These are phyloP conservation scores for Colletotrichum australisinense DNA, from an alignment of 2,329 filamentous ascomycete species.

Conservation along the genomic window DNA sequence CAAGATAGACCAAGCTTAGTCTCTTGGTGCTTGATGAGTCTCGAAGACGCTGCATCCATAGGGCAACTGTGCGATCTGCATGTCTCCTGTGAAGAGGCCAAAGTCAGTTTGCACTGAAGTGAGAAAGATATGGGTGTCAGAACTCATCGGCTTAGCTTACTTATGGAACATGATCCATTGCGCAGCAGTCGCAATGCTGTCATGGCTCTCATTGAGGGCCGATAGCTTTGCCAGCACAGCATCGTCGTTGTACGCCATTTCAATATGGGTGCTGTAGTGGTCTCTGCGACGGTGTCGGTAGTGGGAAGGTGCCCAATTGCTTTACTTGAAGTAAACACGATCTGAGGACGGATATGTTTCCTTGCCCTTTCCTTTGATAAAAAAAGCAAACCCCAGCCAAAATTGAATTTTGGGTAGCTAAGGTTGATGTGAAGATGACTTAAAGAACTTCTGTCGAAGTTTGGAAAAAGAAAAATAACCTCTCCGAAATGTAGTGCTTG, in stretches of 20 bases:
- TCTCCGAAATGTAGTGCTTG: neutral
- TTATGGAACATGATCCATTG: slow-evolving; percentile 99
- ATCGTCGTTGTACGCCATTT: slow-evolving; percentile 96
- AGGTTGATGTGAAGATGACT: neutral
- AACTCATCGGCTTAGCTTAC: slow-evolving; percentile 29
- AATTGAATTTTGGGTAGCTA: neutral
- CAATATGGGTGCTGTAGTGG: neutral
- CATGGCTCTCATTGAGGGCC: slow-evolving; percentile 95
- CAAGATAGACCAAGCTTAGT: slow-evolving; percentile 92
- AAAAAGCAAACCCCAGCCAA: neutral
- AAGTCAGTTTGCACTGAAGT: slow-evolving; percentile 16
- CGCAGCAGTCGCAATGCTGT: slow-evolving; percentile 94
- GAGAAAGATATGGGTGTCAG: neutral
- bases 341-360: neutral
- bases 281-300: neutral
- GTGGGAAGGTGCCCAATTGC: neutral
- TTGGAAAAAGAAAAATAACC: neutral
- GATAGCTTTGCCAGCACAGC: slow-evolving; percentile 95
- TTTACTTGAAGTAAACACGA: neutral
- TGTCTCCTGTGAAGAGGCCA: slow-evolving; percentile 73
- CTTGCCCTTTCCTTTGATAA: neutral
- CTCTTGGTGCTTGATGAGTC: slow-evolving; percentile 88
- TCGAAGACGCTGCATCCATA: slow-evolving; percentile 91
- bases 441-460: slow-evolving; percentile 17
- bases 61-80: slow-evolving; percentile 88